Percentiles rank a stretch among this genome's conserved stretches.
Conservation (phyloP, 2,329 filamentous ascomycete genomes). For the Colletotrichum limetticola region DNA sequence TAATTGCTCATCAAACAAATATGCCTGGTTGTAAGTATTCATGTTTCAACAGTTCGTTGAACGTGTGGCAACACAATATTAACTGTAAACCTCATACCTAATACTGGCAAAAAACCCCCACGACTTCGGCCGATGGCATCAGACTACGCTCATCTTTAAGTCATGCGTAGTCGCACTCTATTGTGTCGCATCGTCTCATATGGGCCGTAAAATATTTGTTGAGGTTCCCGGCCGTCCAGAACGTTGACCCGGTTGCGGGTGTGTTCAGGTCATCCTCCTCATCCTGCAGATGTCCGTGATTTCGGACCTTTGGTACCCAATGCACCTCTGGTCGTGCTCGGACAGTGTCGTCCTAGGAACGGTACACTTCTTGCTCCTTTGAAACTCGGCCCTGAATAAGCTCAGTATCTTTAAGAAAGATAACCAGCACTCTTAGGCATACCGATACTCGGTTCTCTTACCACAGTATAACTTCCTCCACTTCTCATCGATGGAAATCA, state of each 20-base stretch:
- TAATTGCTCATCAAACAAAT: not conserved
- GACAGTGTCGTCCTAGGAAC: not conserved
- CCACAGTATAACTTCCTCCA: not conserved
- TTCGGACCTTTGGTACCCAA: not conserved
- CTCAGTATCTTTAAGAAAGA: not conserved
- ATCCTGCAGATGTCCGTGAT: not conserved
- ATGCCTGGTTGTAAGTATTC: not conserved
- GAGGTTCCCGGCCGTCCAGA: not conserved
- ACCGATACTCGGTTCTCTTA: not conserved
- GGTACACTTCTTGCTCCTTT: too few relatives aligned
- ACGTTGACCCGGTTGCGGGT: not conserved
- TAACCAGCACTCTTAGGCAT: not conserved
- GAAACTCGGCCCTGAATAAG: not conserved
- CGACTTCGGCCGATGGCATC: not conserved
- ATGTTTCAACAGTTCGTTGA: slow-evolving; percentile 2
- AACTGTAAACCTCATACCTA: not conserved
- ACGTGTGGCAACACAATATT: slow-evolving; percentile 2
- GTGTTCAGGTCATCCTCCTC: not conserved
- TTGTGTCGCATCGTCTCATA: not conserved
- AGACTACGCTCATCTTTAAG: not conserved
- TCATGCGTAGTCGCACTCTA: not conserved
- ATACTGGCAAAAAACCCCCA: not conserved
- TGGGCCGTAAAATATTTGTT: not conserved
- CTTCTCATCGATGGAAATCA: not conserved
- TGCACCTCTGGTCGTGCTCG: not conserved